phyloP scores from a whole-genome alignment of 768 basidiomycete genomes.

The Guyanaporus albipodus region DNA sequence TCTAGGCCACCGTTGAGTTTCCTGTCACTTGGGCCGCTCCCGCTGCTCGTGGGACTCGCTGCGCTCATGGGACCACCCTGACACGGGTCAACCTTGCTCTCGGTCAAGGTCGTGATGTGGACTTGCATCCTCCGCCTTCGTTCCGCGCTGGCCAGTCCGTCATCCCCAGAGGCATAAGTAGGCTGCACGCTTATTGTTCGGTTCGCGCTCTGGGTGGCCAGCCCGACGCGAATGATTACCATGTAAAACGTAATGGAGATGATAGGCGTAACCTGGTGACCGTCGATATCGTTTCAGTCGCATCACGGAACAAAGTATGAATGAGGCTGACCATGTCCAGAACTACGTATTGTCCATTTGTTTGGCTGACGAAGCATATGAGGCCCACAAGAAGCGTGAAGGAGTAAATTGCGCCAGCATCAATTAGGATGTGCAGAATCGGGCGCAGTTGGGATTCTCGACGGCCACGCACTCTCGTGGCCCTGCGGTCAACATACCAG shows the following conservation, averaged over 20 bases:
- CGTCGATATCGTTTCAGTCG: background rate
- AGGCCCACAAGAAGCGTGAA: background rate
- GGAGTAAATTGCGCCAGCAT: background rate
- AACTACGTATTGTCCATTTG: background rate
- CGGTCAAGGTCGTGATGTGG: background rate
- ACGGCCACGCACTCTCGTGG: background rate
- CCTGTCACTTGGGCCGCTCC: background rate
- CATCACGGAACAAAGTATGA: background rate
- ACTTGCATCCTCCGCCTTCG: background rate
- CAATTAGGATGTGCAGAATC: background rate
- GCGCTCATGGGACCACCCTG: background rate
- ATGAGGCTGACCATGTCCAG: background rate
- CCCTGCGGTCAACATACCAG: background rate
- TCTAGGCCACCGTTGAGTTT: background rate
- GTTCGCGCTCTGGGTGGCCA: background rate
- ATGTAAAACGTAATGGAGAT: background rate
- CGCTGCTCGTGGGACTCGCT: too few relatives aligned
- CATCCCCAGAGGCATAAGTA: background rate
- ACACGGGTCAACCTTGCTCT: background rate
- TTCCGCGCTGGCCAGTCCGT: background rate
- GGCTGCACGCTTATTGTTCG: background rate
- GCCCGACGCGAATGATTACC: background rate
- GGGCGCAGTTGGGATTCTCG: background rate
- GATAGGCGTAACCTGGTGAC: background rate
- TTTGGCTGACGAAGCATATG: background rate